These are phyloP conservation scores for Tricholoma sp. DNA, from an alignment of 768 basidiomycete genomes.

Conservation along the genomic window DNA sequence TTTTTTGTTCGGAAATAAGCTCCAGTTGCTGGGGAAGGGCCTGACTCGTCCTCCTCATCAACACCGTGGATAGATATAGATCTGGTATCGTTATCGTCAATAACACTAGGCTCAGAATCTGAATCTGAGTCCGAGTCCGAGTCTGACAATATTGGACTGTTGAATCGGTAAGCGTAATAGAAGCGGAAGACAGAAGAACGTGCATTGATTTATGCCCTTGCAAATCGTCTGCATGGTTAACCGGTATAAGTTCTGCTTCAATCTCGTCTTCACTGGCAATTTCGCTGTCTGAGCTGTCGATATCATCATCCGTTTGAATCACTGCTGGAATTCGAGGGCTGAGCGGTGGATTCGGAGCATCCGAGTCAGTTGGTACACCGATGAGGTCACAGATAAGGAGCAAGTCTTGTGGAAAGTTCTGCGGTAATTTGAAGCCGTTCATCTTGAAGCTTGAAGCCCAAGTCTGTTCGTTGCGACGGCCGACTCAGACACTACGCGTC, in stretches of 20 bases:
- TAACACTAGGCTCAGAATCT: slow-evolving; percentile 27
- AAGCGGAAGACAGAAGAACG: slow-evolving; percentile 11
- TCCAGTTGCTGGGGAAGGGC: slow-evolving; percentile 30
- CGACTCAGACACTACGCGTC: no score
- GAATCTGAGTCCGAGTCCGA: slow-evolving; percentile 36
- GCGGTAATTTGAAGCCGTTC: slow-evolving; percentile 55
- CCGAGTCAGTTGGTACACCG: slow-evolving; percentile 26
- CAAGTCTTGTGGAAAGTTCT: slow-evolving; percentile 65
- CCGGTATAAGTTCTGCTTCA: slow-evolving; percentile 50
- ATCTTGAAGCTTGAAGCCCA: slow-evolving; percentile 16
- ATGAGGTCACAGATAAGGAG: slow-evolving; percentile 67
- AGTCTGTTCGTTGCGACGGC: no score
- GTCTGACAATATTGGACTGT: slow-evolving; percentile 2
- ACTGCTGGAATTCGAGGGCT: not conserved
- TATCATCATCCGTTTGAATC: slow-evolving; percentile 36
- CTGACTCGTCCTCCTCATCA: slow-evolving; percentile 55
- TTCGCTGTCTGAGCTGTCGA: slow-evolving; percentile 49
- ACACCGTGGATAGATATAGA: slow-evolving; percentile 10
- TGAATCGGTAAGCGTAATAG: slow-evolving; percentile 2
- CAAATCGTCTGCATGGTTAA: slow-evolving; percentile 35
- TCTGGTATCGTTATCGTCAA: slow-evolving; percentile 23
- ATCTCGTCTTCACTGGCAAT: slow-evolving; percentile 69
- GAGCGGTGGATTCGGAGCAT: not conserved
- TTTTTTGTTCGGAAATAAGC: slow-evolving; percentile 63
- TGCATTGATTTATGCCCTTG: slow-evolving; percentile 10